Evolutionary conservation across 768 basidiomycete genomes (phyloP).

Genomic region (Boletus pseudo-olivaceus): DNA sequence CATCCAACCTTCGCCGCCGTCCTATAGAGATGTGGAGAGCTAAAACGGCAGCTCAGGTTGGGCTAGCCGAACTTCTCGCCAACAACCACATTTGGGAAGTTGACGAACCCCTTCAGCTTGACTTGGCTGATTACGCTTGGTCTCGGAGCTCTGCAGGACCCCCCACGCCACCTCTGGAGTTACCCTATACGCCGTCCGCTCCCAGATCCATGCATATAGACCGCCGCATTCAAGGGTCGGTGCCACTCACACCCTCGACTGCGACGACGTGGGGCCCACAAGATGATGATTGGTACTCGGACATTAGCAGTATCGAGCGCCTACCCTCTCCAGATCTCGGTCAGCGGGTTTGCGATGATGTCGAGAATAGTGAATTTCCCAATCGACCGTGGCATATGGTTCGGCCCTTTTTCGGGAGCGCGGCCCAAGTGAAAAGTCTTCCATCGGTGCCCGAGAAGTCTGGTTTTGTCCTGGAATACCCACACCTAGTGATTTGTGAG

Average conservation of each 20-base stretch:
- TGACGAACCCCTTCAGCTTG: constrained; percentile 41
- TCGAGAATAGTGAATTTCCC: constrained; percentile 37
- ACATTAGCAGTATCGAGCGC: constrained; percentile 33
- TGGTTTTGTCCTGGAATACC: constrained; percentile 17
- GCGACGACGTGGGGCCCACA: constrained; percentile 54
- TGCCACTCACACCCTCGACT: constrained; percentile 43
- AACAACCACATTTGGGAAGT: constrained; percentile 22
- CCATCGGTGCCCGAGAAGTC: background rate
- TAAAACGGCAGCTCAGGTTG: constrained; percentile 19
- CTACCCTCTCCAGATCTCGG: constrained; percentile 59
- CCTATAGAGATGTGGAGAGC: constrained; percentile 17
- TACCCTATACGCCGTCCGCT: constrained; percentile 36
- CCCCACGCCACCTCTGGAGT: constrained; percentile 39
- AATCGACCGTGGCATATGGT: constrained; percentile 10
- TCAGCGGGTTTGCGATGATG: constrained; percentile 51
- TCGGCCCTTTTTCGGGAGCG: constrained; percentile 7
- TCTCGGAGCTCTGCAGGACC: constrained; percentile 71
- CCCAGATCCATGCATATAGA: constrained; percentile 57
- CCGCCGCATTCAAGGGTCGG: constrained; percentile 52
- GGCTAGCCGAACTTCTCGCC: constrained; percentile 14
- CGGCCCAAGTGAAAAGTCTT: background rate
- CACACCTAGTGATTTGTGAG: constrained; percentile 31
- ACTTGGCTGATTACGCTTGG: constrained; percentile 67
- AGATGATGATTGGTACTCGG: constrained; percentile 40
- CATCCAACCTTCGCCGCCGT: constrained; percentile 8